phyloP scores from a whole-genome alignment of 768 basidiomycete species.

The Paxillus involutus region DNA sequence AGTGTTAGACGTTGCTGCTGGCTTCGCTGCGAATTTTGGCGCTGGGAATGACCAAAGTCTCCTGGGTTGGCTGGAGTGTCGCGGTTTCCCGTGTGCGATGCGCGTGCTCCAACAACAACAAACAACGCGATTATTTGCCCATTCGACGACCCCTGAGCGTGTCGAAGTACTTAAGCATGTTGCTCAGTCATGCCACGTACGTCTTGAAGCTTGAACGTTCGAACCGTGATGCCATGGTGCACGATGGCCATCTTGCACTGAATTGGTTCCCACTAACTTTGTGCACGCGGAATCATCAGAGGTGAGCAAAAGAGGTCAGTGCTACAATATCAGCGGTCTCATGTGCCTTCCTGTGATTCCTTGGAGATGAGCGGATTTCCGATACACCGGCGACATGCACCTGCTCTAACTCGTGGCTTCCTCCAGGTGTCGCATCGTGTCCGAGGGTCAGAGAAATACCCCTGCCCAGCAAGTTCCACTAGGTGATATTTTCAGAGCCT shows the following conservation, averaged over 20 bases:
- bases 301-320: neutral
- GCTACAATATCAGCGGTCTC: neutral
- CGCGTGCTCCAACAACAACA: constrained; percentile 42
- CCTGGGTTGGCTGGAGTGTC: constrained; percentile 5
- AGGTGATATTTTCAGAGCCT: constrained; percentile 8
- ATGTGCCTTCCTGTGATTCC: neutral
- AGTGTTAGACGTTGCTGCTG: constrained; percentile 1
- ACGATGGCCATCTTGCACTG: neutral
- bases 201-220: neutral
- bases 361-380: neutral
- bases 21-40: constrained; percentile 10
- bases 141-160: constrained; percentile 14
- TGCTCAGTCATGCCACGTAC: too few species aligned
- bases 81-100: constrained; percentile 16
- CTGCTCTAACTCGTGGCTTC: constrained; percentile 1
- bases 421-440: constrained; percentile 2
- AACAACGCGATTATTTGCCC: constrained; percentile 34
- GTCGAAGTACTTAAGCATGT: too few species aligned
- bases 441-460: neutral
- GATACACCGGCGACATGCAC: neutral
- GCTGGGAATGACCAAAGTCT: constrained; percentile 16
- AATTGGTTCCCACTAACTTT: neutral
- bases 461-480: neutral
- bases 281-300: neutral
- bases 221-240: neutral